Evolutionary conservation across 2,329 filamentous ascomycete genomes (phyloP).

Genomic region (Amylocarpus encephaloides): DNA sequence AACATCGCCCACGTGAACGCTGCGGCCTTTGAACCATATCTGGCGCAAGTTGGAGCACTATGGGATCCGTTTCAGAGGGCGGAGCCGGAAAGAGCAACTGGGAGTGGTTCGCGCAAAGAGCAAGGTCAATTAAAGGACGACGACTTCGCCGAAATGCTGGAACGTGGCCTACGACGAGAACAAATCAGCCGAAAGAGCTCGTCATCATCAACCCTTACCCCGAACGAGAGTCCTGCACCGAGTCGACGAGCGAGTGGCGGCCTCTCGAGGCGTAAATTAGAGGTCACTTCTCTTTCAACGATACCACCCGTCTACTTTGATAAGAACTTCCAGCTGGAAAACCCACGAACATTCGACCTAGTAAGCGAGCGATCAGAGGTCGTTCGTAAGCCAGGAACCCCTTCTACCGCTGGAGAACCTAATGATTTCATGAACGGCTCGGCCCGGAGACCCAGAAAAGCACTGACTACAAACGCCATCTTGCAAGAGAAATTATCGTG

Average conservation of each 20-base stretch:
- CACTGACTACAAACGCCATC: constrained; percentile 91
- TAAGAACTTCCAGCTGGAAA: constrained; percentile 89
- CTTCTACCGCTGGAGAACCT: constrained; percentile 46
- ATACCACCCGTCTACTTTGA: constrained; percentile 98
- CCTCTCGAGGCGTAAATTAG: constrained; percentile 49
- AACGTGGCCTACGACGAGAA: too few relatives aligned
- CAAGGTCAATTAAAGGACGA: constrained; percentile 33
- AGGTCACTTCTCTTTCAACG: constrained; percentile 76
- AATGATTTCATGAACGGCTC: too few relatives aligned
- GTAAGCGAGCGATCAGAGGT: constrained; percentile 95
- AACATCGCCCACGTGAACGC: constrained; percentile 79
- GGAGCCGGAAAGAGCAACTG: constrained; percentile 70
- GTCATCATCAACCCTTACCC: too few relatives aligned
- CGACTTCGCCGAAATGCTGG: constrained; percentile 35
- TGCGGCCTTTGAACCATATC: constrained; percentile 75
- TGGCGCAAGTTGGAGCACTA: constrained; percentile 76
- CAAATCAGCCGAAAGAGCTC: too few relatives aligned
- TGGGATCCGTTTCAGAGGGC: constrained; percentile 85
- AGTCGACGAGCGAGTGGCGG: constrained; percentile 46
- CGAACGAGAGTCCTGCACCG: constrained; percentile 28
- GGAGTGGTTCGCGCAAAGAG: constrained; percentile 36
- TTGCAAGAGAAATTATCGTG: constrained; percentile 96
- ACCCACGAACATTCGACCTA: constrained; percentile 91
- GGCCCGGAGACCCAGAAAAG: constrained; percentile 64
- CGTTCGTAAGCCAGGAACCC: constrained; percentile 55